Conservation (phyloP, 495 filamentous ascomycete genomes). For the Haplographium delicatum region DNA sequence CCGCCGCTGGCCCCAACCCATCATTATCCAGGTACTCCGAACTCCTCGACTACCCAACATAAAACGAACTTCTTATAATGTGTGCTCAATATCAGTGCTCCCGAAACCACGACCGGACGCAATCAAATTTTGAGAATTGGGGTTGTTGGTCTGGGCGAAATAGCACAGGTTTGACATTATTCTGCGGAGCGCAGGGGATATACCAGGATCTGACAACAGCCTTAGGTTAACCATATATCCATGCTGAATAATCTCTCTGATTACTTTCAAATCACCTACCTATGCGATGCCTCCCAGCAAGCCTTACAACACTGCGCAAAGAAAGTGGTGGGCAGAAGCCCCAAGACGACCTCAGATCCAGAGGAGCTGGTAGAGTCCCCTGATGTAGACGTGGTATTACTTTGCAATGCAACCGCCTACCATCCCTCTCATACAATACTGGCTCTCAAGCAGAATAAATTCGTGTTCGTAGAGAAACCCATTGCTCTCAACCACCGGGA, state of each 20-base stretch:
- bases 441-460: conserved; percentile 47
- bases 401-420: conserved; percentile 43
- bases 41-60: no score
- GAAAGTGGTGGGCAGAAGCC: not conserved
- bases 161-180: conserved; percentile 34
- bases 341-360: conserved; percentile 2
- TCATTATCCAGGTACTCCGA: no score
- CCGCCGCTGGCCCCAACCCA: no score
- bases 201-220: no score
- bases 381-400: conserved; percentile 45
- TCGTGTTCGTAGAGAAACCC: conserved; percentile 52
- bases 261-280: conserved; percentile 7
- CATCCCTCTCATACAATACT: conserved; percentile 44
- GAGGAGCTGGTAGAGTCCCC: conserved; percentile 16
- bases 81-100: no score
- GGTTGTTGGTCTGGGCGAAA: conserved; percentile 43
- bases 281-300: conserved; percentile 5
- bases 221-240: conserved; percentile 38
- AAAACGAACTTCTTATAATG: no score
- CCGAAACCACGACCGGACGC: no score
- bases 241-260: conserved; percentile 36
- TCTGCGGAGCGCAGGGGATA: not conserved
- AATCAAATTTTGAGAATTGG: conserved; percentile 31
- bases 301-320: conserved; percentile 5
- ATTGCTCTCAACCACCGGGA: conserved; percentile 26